phyloP scores from a whole-genome alignment of 2,329 filamentous ascomycete genomes.

The Beauveria bassiana region DNA sequence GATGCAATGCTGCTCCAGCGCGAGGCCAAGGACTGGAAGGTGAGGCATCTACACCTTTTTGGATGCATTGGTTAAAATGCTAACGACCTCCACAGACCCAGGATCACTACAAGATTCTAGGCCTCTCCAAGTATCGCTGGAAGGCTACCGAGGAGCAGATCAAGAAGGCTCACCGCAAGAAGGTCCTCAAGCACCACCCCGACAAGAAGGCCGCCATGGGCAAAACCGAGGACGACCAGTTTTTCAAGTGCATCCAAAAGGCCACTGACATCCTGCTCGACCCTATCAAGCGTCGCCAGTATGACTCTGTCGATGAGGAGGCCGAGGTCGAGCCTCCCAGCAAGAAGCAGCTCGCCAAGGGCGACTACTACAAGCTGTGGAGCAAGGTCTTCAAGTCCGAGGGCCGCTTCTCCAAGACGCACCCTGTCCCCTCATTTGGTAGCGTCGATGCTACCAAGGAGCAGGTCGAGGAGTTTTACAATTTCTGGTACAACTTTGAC shows the following conservation, averaged over 20 bases:
- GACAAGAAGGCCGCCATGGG: constrained; percentile 96
- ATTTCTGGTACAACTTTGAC: constrained; percentile 99
- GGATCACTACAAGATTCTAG: constrained; percentile 97
- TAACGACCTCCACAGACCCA: constrained; percentile 51
- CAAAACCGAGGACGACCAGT: constrained; percentile 84
- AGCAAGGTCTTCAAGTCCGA: constrained; percentile 82
- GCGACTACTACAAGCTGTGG: constrained; percentile 96
- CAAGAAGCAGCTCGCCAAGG: constrained; percentile 82
- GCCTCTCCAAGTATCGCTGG: constrained; percentile 84
- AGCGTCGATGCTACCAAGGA: constrained; percentile 78
- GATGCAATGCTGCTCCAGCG: constrained; percentile 86
- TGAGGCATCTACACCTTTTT: constrained; percentile 30
- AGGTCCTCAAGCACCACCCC: constrained; percentile 97
- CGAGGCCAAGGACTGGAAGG: constrained; percentile 99
- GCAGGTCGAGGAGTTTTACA: constrained; percentile 93
- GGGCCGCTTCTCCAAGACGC: constrained; percentile 81
- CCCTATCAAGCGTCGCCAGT: constrained; percentile 87
- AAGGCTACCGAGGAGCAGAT: constrained; percentile 96
- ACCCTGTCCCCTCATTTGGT: constrained; percentile 83
- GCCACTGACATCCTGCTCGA: constrained; percentile 90
- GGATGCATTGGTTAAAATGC: background rate
- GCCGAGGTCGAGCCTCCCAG: constrained; percentile 86
- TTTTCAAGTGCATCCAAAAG: constrained; percentile 99
- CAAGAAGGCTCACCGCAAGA: constrained; percentile 98
- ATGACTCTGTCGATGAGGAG: constrained; percentile 90